Base-by-base conservation (phyloP, 2,329 filamentous ascomycete species). In the Colletotrichum tofieldiae region DNA sequence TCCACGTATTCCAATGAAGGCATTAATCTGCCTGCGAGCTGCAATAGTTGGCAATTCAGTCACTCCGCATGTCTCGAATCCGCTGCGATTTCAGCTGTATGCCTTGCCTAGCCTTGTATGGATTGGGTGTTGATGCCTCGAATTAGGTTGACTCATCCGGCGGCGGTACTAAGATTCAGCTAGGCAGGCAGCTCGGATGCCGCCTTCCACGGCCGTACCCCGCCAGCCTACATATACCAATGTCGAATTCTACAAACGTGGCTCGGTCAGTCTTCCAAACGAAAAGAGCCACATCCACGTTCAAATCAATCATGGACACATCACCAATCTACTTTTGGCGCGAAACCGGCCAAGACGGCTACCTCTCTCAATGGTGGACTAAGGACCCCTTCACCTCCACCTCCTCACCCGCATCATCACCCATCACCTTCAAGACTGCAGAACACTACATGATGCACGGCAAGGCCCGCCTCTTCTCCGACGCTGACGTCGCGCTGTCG, bases 331-430 rank as follows among this genome's bases (percentile, higher is more conserved):
- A 82, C 78, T 88, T 88, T 76, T 88, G 84, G 84, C 80, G 82
- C 35, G 84, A 86, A 56, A 83, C 82, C 18, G 84, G 89, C 68
- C 75, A 80, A 1, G 77, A 80, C 3, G 89, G 89, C 51, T 91
- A 86, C 80, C 83, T 93, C n/a, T 90, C 87, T 0, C 90, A 93
- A 80, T 93, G 90, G 90, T 90, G 89, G 77, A 76, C 81, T 62
- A 85, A 82, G 1, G 18, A 63, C 52, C 65, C 69, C 2, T 72
- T 63, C 59, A 54, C 51, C 4, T 23, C 80, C 84, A 2, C 92
- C 91, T 76, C 81, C 68, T 47, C 82, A 84, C 64, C 81, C 82
- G 5, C 78, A 3, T 79, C 81, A 60, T 75, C 78, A 4, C 75
- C 75, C 7, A 80, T 81, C 47, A 79, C 83, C 16, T 89, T 86